These are phyloP conservation scores for Melanopsichium pennsylvanicum DNA, from an alignment of 1,284 basidiomycete species.

Conservation along the genomic window DNA sequence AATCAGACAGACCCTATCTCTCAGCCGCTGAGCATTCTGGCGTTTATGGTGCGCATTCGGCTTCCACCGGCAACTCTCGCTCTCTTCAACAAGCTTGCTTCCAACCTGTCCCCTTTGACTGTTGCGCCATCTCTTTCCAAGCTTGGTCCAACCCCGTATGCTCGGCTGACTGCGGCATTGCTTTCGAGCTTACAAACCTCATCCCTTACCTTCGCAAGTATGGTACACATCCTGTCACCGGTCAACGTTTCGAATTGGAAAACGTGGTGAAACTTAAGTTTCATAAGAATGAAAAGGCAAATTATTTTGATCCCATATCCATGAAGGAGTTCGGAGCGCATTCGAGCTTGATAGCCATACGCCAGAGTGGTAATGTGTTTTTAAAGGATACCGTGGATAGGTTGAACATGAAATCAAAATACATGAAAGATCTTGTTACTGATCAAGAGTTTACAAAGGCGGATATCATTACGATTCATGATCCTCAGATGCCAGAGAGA, in stretches of 20 bases:
- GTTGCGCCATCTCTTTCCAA: slow-evolving; percentile 89
- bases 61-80: slow-evolving; percentile 39
- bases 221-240: slow-evolving; percentile 84
- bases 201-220: slow-evolving; percentile 82
- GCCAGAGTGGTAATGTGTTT: slow-evolving; percentile 80
- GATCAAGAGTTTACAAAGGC: slow-evolving; percentile 84
- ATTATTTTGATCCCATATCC: slow-evolving; percentile 67
- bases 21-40: slow-evolving; percentile 59
- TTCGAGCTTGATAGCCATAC: slow-evolving; percentile 67
- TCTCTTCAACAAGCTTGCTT: slow-evolving; percentile 68
- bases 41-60: slow-evolving; percentile 52
- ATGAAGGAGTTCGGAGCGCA: slow-evolving; percentile 70
- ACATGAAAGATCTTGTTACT: slow-evolving; percentile 78
- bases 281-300: slow-evolving; percentile 67
- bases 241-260: slow-evolving; percentile 77
- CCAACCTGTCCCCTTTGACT: slow-evolving; percentile 80
- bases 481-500: slow-evolving; percentile 64
- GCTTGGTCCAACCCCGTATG: slow-evolving; percentile 89
- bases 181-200: slow-evolving; percentile 72
- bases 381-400: slow-evolving; percentile 75
- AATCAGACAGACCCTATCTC: slow-evolving; percentile 58
- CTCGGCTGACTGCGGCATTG: slow-evolving; percentile 72
- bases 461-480: slow-evolving; percentile 84
- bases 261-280: slow-evolving; percentile 91
- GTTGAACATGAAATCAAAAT: slow-evolving; percentile 76